These are phyloP conservation scores for Fusarium secorum DNA, from an alignment of 2,329 filamentous ascomycete genomes.

Conservation along the genomic window DNA sequence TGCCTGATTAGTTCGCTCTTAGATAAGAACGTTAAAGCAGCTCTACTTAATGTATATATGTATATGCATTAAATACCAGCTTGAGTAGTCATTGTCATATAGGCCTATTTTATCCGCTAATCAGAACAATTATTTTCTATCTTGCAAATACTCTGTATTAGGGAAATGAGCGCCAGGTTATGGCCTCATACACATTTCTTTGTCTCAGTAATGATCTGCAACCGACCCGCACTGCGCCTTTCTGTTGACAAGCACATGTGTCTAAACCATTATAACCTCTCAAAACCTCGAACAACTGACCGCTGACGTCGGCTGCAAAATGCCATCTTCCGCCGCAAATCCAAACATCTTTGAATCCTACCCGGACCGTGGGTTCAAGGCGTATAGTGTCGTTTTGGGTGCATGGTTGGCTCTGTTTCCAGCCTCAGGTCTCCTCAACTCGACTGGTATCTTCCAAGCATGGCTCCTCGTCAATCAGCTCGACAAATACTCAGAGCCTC, in stretches of 20 bases:
- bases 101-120: no score
- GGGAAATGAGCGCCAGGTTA: no score
- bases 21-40: rapidly evolving
- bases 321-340: rapidly evolving
- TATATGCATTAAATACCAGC: no score
- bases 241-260: not conserved
- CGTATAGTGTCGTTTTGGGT: not conserved
- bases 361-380: not conserved
- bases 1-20: no score
- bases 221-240: not conserved
- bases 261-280: rapidly evolving
- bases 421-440: not conserved
- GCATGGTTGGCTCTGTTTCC: not conserved
- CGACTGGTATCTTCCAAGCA: not conserved
- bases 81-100: no score
- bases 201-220: not conserved
- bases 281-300: rapidly evolving
- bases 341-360: not conserved
- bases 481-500: rapidly evolving
- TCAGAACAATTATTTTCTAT: no score
- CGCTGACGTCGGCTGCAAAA: rapidly evolving
- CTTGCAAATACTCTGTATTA: no score
- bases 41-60: no score
- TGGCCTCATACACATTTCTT: not conserved
- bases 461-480: not conserved